Evolutionary conservation across 2,329 filamentous ascomycete species (phyloP).

Genomic region (Talaromyces islandicus): DNA sequence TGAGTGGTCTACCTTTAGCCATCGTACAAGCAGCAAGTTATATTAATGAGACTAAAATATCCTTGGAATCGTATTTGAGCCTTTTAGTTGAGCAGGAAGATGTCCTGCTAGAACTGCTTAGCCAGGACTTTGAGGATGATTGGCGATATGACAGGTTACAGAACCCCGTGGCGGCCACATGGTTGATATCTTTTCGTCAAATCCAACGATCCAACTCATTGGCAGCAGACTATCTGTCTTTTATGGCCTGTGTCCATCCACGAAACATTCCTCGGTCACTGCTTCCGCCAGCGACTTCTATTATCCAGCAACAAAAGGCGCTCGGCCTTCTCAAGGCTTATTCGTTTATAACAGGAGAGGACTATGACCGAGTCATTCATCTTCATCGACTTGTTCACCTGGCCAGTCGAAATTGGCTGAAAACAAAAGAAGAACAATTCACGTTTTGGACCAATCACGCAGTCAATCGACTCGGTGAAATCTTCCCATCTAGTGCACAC

Average conservation of each 20-base stretch:
- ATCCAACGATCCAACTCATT: constrained; percentile 22
- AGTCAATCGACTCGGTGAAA: constrained; percentile 16
- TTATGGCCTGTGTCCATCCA: constrained; percentile 26
- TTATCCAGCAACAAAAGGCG: constrained; percentile 19
- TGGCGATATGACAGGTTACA: constrained; percentile 21
- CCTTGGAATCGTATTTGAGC: constrained; percentile 11
- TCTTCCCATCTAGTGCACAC: background rate
- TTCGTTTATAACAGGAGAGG: constrained; percentile 21
- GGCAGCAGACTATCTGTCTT: constrained; percentile 27
- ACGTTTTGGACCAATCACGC: constrained; percentile 12
- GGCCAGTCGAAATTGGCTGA: constrained; percentile 29
- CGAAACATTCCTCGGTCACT: constrained; percentile 25
- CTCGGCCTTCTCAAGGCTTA: constrained; percentile 27
- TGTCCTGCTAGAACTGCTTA: constrained; percentile 26
- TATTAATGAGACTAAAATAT: constrained; percentile 13
- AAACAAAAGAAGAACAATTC: constrained; percentile 13
- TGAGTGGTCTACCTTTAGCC: constrained; percentile 17
- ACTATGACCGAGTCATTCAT: constrained; percentile 5
- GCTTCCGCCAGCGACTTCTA: constrained; percentile 15
- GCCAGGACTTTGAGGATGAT: constrained; percentile 27
- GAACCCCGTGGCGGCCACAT: constrained; percentile 33
- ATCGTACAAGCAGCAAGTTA: constrained; percentile 16
- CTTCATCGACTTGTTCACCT: constrained; percentile 29
- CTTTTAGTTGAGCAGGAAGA: constrained; percentile 18
- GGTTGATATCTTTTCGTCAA: constrained; percentile 32